Conservation (phyloP, 306 rosid species). For the Inga laurina region DNA sequence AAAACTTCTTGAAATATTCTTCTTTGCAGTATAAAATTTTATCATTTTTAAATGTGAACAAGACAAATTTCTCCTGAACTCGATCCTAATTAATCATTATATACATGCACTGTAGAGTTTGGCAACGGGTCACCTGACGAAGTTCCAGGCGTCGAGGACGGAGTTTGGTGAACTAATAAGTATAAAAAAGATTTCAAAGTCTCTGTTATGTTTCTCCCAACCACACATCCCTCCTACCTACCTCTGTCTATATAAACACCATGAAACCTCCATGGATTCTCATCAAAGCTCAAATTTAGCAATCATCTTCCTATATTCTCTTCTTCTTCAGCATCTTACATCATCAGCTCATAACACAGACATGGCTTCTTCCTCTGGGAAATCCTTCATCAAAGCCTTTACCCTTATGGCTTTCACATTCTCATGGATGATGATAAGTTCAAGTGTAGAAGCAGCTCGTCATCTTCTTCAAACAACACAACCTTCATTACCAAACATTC, state of each 20-base stretch:
- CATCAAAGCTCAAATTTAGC: too few relatives aligned
- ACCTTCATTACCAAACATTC: not conserved
- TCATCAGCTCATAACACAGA: not conserved
- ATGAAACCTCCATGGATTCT: too few relatives aligned
- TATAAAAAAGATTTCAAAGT: too few relatives aligned
- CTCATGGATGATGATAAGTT: not conserved
- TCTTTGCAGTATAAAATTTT: too few relatives aligned
- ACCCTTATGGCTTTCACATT: not conserved
- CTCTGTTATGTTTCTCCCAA: too few relatives aligned
- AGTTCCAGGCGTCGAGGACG: too few relatives aligned
- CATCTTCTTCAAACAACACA: not conserved
- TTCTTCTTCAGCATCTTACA: not conserved
- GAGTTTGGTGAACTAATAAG: too few relatives aligned
- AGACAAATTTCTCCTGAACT: too few relatives aligned
- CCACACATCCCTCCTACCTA: too few relatives aligned
- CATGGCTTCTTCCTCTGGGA: not conserved
- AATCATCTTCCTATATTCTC: too few relatives aligned
- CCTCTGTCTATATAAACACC: too few relatives aligned
- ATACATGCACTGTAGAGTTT: not conserved
- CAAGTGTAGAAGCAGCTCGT: not conserved
- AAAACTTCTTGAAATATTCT: too few relatives aligned
- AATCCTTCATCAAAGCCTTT: not conserved
- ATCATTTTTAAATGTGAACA: not conserved
- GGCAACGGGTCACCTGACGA: not conserved
- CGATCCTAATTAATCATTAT: not conserved